These are phyloP conservation scores for Penicillium polonicum DNA, from an alignment of 2,329 filamentous ascomycete species.

Conservation along the genomic window DNA sequence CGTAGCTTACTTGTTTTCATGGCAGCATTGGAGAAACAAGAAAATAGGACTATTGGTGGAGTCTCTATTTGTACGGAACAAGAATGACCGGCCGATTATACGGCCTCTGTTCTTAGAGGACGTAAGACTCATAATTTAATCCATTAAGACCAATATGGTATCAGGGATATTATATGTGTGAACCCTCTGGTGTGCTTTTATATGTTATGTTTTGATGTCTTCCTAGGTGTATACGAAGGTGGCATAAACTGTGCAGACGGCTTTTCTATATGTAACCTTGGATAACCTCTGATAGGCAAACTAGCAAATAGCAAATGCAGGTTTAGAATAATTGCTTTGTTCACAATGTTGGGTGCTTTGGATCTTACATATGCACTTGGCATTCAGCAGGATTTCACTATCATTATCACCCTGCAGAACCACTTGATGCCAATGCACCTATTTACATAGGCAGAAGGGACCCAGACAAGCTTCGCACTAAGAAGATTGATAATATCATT, in stretches of 20 bases:
- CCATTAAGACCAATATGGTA: too few relatives aligned
- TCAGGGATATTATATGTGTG: too few relatives aligned
- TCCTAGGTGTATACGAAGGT: too few relatives aligned
- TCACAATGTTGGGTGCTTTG: neutral
- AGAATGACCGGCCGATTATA: too few relatives aligned
- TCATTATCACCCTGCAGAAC: neutral
- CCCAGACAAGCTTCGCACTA: neutral
- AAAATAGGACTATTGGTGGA: neutral
- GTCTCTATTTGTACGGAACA: neutral
- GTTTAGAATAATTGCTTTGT: neutral
- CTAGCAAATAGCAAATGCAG: neutral
- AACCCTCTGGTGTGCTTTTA: too few relatives aligned
- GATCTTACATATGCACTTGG: neutral
- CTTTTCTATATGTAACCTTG: too few relatives aligned
- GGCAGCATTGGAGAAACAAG: neutral
- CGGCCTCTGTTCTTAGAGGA: too few relatives aligned
- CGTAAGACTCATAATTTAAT: too few relatives aligned
- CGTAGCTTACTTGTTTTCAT: neutral
- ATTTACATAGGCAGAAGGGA: neutral
- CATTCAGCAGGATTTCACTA: neutral
- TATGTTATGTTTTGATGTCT: too few relatives aligned
- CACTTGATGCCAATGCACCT: neutral
- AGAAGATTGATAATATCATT: neutral
- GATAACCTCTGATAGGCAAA: neutral
- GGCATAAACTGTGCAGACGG: too few relatives aligned